Conservation (phyloP, 495 filamentous ascomycete genomes). For the Daldinia concentrica region DNA sequence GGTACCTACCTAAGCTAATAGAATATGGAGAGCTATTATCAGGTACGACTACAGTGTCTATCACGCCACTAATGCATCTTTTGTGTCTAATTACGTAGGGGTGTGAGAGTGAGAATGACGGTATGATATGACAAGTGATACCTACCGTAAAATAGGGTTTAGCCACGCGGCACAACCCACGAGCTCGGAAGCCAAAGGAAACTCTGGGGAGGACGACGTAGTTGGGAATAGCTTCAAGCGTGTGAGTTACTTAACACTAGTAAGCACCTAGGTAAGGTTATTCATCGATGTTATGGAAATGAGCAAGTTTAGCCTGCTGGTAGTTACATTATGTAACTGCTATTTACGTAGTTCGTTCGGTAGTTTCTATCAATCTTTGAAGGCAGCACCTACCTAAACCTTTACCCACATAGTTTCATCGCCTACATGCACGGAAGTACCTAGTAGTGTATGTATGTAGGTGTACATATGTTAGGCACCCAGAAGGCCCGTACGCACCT, state of each 20-base stretch:
- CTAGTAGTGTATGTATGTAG: too few relatives aligned
- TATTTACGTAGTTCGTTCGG: too few relatives aligned
- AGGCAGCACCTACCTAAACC: neutral
- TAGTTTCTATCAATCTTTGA: too few relatives aligned
- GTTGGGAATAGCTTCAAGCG: conserved; percentile 37
- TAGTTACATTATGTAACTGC: too few relatives aligned
- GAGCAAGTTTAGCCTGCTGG: neutral
- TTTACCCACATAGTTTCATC: neutral
- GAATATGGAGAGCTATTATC: conserved; percentile 29
- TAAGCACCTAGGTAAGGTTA: neutral
- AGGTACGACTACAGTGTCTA: conserved; percentile 32
- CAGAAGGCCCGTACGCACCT: neutral
- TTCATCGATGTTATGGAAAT: neutral
- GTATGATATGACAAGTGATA: conserved; percentile 23
- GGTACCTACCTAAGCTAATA: conserved; percentile 20
- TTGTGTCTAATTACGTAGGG: conserved; percentile 16
- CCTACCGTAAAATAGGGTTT: conserved; percentile 2
- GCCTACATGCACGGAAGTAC: neutral
- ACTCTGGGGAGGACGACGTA: neutral
- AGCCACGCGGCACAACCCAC: conserved; percentile 11
- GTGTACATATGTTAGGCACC: neutral
- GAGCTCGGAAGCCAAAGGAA: conserved; percentile 7
- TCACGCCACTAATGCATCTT: conserved; percentile 39
- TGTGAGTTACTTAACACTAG: neutral
- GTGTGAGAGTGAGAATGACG: conserved; percentile 30